Evolutionary conservation across 1,139 yeast species (phyloP), one percentile per base, ranked within the genome.

Genomic region (Lodderomyces pseudojiufengensis): DNA sequence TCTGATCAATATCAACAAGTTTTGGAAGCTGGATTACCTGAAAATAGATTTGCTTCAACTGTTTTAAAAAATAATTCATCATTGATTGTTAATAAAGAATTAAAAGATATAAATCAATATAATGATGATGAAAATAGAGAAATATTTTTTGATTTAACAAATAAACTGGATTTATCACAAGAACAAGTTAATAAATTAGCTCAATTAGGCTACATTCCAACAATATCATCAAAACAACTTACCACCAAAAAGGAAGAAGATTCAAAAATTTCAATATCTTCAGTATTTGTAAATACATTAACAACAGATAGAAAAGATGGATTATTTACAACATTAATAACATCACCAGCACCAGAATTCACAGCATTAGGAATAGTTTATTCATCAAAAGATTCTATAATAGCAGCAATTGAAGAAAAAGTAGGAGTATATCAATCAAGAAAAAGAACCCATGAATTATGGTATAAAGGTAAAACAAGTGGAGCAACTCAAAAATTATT

Each of bases 361-460:
- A 60, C 75, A 27, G 81, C 94, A 2, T 70, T 94, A 38, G 99
- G 98, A 2, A 72, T 92, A 22, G 97, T 92, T 5, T 92, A 88
- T 63, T 90, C 97, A 0, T 87, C 96, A 0, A 63, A 64, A 29
- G 90, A 81, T 46, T 86, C 96, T 25, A 78, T 94, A 47, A 64
- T 73, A 34, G 94, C 85, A 49, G 92, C 97, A 4, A 75, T 92
- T 47, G 77, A 78, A 42, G 84, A 86, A 27, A 76, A 78, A 33
- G 79, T 85, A 10, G 99, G 99, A 35, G 96, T 92, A 7, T 92
- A 92, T 61, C 97, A 85, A 61, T 87, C 96, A 5, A 81, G 98
- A 49, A 80, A 82, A 46, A 77, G 87, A 46, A 81, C 83, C 42
- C 87, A 94, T 16, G 75, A 68, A 41, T 72, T 92, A 41, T 92